A percentile compares a stretch with the other conserved stretches of the same genome.
Evolutionary conservation across 2,329 filamentous ascomycete genomes (phyloP).

Genomic region (Cytospora schulzeri): DNA sequence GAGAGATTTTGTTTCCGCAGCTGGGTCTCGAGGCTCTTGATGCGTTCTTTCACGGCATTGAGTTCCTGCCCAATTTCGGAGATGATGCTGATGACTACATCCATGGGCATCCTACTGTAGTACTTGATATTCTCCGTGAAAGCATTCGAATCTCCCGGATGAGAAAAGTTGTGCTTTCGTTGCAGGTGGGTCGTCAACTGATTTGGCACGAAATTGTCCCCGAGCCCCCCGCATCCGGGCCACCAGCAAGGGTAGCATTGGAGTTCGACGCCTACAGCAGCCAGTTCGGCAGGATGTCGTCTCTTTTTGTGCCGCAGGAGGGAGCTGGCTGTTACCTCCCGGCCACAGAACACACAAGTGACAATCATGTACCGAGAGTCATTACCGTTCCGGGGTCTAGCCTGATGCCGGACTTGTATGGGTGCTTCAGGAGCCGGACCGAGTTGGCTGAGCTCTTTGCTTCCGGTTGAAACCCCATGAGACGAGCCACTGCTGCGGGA

Average conservation of each 20-base stretch:
- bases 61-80: conserved; percentile 10
- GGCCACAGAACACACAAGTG: conserved; percentile 14
- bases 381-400: background rate
- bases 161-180: conserved; percentile 10
- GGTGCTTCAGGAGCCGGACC: background rate
- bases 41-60: conserved; percentile 11
- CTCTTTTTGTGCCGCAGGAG: conserved; percentile 8
- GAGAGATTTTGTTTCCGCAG: background rate
- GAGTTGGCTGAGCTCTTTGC: background rate
- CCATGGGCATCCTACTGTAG: background rate
- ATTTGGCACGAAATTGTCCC: conserved; percentile 1
- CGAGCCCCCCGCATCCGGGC: conserved; percentile 7
- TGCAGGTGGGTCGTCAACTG: conserved; percentile 14
- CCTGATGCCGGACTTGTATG: background rate
- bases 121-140: conserved; percentile 16
- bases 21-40: conserved; percentile 7
- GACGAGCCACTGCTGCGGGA: background rate
- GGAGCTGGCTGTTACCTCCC: background rate
- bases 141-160: conserved; percentile 3
- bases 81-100: conserved; percentile 3
- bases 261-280: conserved; percentile 13
- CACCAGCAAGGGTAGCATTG: conserved; percentile 6
- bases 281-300: conserved; percentile 11
- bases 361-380: background rate
- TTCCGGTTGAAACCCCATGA: too few relatives aligned